Percentiles rank a stretch among this genome's conserved stretches.
Evolutionary conservation across 2,329 filamentous ascomycete species (phyloP).

Genomic region (Colletotrichum somersetense): DNA sequence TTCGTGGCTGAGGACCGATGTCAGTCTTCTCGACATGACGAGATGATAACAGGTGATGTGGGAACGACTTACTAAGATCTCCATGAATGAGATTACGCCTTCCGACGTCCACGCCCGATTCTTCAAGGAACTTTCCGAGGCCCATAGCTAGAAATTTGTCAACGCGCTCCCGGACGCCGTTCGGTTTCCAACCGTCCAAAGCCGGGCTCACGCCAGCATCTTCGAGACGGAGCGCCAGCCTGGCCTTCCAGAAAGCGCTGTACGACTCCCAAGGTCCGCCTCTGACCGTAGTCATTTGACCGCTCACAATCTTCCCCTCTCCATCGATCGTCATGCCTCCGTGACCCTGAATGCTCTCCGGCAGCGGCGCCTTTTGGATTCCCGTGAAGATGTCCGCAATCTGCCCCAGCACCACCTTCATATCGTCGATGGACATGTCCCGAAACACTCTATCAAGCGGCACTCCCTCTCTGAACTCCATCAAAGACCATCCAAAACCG

Average conservation of each 20-base stretch:
- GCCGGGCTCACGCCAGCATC: constrained; percentile 36
- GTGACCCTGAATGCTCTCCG: constrained; percentile 33
- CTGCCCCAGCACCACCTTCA: constrained; percentile 41
- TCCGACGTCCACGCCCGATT: constrained; percentile 37
- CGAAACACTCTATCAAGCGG: constrained; percentile 43
- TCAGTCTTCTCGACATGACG: neutral
- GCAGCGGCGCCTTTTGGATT: constrained; percentile 42
- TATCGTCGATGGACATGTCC: constrained; percentile 28
- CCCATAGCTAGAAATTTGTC: constrained; percentile 41
- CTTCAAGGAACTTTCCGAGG: constrained; percentile 30
- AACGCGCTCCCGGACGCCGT: constrained; percentile 39
- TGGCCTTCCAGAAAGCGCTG: constrained; percentile 38
- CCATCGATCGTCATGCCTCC: constrained; percentile 45
- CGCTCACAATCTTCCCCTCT: constrained; percentile 40
- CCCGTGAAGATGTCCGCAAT: constrained; percentile 44
- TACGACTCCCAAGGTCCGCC: constrained; percentile 43
- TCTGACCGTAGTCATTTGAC: constrained; percentile 35
- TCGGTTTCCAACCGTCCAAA: constrained; percentile 44
- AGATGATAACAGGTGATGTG: neutral
- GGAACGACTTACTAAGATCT: constrained; percentile 46
- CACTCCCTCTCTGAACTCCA: constrained; percentile 45
- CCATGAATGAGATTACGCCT: constrained; percentile 44
- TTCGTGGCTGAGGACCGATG: constrained; percentile 43
- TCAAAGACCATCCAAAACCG: constrained; percentile 45
- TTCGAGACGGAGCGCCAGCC: constrained; percentile 30